Evolutionary conservation across 1,284 basidiomycete genomes (phyloP), one percentile per base, ranked within the genome.

Genomic region (Ceratorhiza oryzae-sativae): DNA sequence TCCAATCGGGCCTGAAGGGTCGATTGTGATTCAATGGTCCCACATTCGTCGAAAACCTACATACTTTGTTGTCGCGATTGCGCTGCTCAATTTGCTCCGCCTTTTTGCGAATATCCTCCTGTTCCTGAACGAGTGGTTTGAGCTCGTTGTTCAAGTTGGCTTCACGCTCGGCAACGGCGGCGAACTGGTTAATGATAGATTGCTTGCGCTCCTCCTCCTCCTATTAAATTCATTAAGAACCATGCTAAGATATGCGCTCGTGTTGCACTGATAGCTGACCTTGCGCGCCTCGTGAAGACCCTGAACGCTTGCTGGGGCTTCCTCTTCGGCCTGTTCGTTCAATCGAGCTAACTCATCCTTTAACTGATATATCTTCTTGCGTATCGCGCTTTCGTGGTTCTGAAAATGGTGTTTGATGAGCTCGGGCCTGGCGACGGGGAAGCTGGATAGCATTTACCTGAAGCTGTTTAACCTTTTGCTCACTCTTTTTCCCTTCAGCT

Each of bases 241-340:
- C 41, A 4, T 25, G 70, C 49, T 20, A n/a, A 39, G n/a, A 23
- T 56, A 36, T 39, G 36, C 36, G 13, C 34, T 53, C 10, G 59
- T 56, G 13, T 42, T 41, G 25, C 0, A 78, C 80, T 18, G 70
- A 87, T 88, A 72, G 82, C 78, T 77, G 84, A 86, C 77, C 49
- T 74, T 56, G 46, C 48, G 86, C 83, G 68, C 77, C 27, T 83
- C 84, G 74, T 91, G 85, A 25, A 95, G 82, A 4, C 85, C 87
- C 25, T 87, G 84, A 18, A 95, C 84, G 76, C 88, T 88, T 15
- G 86, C 87, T 1, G 94, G 92, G 76, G 91, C 82, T 36, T 90
- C 90, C 58, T 93, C 89, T 71, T 90, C 89, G 23, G 87, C 84
- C 75, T 91, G 89, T 27, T 87, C 83, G 73, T 85, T 83, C 10